Evolutionary conservation across 2,329 filamentous ascomycete genomes (phyloP).

Genomic region (Colletotrichum sp.): DNA sequence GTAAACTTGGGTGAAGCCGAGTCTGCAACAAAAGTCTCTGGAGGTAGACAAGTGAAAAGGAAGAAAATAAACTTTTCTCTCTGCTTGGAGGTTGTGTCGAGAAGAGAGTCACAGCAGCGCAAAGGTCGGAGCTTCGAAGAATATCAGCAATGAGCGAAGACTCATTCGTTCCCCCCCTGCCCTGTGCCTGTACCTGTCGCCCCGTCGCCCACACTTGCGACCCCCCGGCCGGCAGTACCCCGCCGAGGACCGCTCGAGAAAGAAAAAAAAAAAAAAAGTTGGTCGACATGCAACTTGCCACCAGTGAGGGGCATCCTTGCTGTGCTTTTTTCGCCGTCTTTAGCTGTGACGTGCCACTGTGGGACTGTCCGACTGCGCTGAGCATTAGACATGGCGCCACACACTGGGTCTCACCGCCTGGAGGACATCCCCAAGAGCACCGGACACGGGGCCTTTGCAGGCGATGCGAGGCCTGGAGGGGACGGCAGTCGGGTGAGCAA

Average conservation of each 20-base stretch:
- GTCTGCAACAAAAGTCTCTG: not conserved
- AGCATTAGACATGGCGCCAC: not conserved
- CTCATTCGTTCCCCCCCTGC: constrained; percentile 15
- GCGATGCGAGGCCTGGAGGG: not conserved
- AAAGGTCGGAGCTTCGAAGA: constrained; percentile 2
- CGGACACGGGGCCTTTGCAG: constrained; percentile 6
- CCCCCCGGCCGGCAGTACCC: constrained; percentile 11
- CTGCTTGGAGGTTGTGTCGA: not conserved
- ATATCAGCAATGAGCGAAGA: constrained; percentile 12
- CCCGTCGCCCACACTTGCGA: not conserved
- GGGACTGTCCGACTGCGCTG: not conserved
- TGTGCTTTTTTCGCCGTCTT: not conserved
- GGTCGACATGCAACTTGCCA: not conserved
- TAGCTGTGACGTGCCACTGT: constrained; percentile 5
- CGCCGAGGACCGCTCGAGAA: constrained; percentile 8
- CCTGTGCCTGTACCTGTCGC: not conserved
- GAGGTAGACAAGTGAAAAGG: not conserved
- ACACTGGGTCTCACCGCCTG: constrained; percentile 15
- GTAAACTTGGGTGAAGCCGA: not conserved
- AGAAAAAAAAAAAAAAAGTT: constrained; percentile 1
- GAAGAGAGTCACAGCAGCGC: not conserved
- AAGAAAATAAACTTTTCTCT: constrained; percentile 1
- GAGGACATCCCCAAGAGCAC: not conserved
- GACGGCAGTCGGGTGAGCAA: not conserved
- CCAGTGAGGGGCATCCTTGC: constrained; percentile 19